A percentile compares a stretch with the other conserved stretches of the same genome.
Conservation (phyloP, 1,139 yeast genomes). For the Debaryomyces nepalensis region DNA sequence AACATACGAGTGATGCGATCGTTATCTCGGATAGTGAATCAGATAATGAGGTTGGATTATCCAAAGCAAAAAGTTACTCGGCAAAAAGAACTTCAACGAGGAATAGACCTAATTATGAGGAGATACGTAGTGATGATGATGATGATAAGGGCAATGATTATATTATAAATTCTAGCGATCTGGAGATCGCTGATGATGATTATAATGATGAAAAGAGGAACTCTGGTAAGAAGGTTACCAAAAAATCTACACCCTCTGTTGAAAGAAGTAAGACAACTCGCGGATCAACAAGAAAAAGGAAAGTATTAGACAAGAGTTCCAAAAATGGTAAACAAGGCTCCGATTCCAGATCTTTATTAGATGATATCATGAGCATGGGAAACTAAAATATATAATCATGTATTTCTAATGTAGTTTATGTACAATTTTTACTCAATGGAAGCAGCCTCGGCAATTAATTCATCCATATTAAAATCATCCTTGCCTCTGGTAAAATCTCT, state of each 20-base stretch:
- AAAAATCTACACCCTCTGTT: neutral
- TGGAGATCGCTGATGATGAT: slow-evolving; percentile 7
- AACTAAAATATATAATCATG: slow-evolving; percentile 12
- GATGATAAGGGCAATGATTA: neutral
- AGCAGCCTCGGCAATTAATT: slow-evolving; percentile 71
- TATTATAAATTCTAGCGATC: slow-evolving; percentile 4
- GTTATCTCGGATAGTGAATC: slow-evolving; percentile 12
- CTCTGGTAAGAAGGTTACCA: neutral
- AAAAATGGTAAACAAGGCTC: slow-evolving; percentile 7
- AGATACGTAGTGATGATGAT: neutral
- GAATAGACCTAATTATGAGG: neutral
- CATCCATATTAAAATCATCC: slow-evolving; percentile 63
- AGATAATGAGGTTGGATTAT: neutral
- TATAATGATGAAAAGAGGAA: neutral
- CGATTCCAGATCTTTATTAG: slow-evolving; percentile 17
- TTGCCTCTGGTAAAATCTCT: slow-evolving; percentile 73
- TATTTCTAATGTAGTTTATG: slow-evolving; percentile 2
- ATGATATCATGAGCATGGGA: slow-evolving; percentile 22
- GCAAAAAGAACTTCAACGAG: slow-evolving; percentile 3
- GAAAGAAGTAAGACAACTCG: neutral
- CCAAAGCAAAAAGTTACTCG: neutral
- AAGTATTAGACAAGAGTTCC: slow-evolving; percentile 4
- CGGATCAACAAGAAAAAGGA: slow-evolving; percentile 1
- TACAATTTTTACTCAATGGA: slow-evolving; percentile 11
- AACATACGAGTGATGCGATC: slow-evolving; percentile 4